These are phyloP conservation scores for Penicillium angulare DNA, from an alignment of 495 filamentous ascomycete genomes.

Conservation along the genomic window DNA sequence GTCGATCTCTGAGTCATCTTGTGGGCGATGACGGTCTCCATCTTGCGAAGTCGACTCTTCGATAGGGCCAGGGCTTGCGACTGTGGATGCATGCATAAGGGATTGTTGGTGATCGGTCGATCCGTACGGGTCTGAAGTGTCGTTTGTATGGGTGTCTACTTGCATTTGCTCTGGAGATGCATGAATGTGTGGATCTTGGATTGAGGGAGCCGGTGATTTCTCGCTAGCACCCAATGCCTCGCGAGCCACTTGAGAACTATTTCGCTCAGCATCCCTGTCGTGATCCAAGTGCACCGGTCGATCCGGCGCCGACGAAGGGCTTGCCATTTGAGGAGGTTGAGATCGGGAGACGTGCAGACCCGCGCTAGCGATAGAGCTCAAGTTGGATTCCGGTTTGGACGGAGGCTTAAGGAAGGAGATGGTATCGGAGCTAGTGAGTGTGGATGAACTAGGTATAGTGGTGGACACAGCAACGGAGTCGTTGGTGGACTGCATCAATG, in stretches of 20 bases:
- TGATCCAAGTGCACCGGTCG: slow-evolving; percentile 33
- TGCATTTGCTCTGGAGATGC: slow-evolving; percentile 46
- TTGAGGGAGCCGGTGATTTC: slow-evolving; percentile 31
- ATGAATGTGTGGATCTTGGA: slow-evolving; percentile 28
- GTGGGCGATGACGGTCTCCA: slow-evolving; percentile 37
- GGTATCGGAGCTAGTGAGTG: slow-evolving; percentile 31
- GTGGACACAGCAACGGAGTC: slow-evolving; percentile 44
- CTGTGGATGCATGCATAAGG: slow-evolving; percentile 42
- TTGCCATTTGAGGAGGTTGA: slow-evolving; percentile 34
- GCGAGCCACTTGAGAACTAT: slow-evolving; percentile 43
- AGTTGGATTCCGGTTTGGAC: slow-evolving; percentile 41
- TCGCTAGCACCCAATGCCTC: slow-evolving; percentile 46
- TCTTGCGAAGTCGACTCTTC: slow-evolving; percentile 45
- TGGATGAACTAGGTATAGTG: slow-evolving; percentile 29
- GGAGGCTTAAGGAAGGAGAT: slow-evolving; percentile 35
- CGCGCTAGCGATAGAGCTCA: slow-evolving; percentile 47
- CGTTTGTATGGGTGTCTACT: slow-evolving; percentile 37
- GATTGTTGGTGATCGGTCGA: slow-evolving; percentile 30
- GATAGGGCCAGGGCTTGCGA: slow-evolving; percentile 48
- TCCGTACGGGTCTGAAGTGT: slow-evolving; percentile 31
- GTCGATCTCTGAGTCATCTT: slow-evolving; percentile 36
- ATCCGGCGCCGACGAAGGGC: slow-evolving; percentile 29
- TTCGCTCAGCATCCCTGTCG: slow-evolving; percentile 38
- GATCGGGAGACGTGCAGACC: slow-evolving; percentile 46
- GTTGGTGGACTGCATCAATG: slow-evolving; percentile 47